Conservation (phyloP, 2,329 filamentous ascomycete genomes). For the Neocucurbitaria cava region DNA sequence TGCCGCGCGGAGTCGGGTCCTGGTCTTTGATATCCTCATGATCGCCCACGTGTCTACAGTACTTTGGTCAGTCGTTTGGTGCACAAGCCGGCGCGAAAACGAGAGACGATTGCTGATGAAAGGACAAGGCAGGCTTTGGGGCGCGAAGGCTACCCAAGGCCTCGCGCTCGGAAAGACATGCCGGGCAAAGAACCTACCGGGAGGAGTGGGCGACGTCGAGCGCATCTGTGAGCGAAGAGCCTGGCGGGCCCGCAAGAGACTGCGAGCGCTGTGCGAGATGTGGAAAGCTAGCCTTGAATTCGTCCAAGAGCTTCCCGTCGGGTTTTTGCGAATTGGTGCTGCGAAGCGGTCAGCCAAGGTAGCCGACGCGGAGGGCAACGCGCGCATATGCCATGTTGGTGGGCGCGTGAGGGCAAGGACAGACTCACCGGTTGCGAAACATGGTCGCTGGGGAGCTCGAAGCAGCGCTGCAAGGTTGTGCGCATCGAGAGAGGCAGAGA, state of each 20-base stretch:
- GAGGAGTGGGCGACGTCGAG: conserved; percentile 54
- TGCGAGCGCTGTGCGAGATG: conserved; percentile 63
- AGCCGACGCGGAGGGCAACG: conserved; percentile 19
- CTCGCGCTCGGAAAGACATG: conserved; percentile 6
- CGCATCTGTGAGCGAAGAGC: conserved; percentile 56
- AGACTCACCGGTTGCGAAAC: conserved; percentile 57
- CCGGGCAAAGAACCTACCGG: conserved; percentile 44
- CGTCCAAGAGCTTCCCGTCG: conserved; percentile 80
- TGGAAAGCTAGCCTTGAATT: conserved; percentile 84
- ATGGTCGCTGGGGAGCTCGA: conserved; percentile 46
- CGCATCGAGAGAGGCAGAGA: conserved; percentile 41
- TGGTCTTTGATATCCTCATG: conserved; percentile 70
- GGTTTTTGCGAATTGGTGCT: conserved; percentile 86
- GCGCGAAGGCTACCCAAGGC: not conserved
- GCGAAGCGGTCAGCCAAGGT: conserved; percentile 17
- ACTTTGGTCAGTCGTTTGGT: conserved; percentile 13
- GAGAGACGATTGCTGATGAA: not conserved
- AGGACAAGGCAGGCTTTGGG: not conserved
- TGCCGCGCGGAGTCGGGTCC: conserved; percentile 81
- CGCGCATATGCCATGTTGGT: conserved; percentile 32
- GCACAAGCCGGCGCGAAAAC: not conserved
- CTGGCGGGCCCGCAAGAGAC: conserved; percentile 49
- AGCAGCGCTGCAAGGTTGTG: conserved; percentile 23
- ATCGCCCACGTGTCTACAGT: conserved; percentile 53
- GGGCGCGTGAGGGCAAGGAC: conserved; percentile 5